Base-by-base conservation (phyloP, 768 basidiomycete species). In the Gautieria morchelliformis region DNA sequence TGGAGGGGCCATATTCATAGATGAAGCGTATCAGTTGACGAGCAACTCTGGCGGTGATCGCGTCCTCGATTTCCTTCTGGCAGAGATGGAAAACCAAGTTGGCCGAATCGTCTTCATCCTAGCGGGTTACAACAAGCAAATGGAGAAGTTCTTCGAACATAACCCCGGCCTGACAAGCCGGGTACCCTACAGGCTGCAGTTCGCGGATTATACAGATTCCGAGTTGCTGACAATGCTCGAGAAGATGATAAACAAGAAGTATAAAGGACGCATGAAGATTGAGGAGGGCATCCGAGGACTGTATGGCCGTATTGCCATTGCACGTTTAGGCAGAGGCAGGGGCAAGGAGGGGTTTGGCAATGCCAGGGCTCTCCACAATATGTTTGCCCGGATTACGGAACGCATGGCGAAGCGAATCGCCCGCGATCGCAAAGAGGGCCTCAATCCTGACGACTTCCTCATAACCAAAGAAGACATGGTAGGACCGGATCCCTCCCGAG, bases 91-190 rank as follows among this genome's bases (percentile, higher is more conserved):
- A 63, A 86, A 87, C 63, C 74, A 77, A 35, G 72, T 81, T 4
- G 86, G 83, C 5, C 79, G 70, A 6, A 61, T 86, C 6, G 81
- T 85, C 11, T 87, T 87, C 68, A 79, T 87, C 54, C 71, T 87
- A 2, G 85, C 86, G 0, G 85, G 85, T 4, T 87, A 87, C 65
- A 77, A 71, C 65, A 82, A 78, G 54, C 73, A 87, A 66, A 87
- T 87, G 86, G 85, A 87, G 61, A 80, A 75, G 45, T 87, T 87
- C 69, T 87, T 87, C 59, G 84, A 86, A 59, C 84, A 85, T 59
- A 87, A 87, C 62, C 84, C 85, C 2, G 85, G 85, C 1, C 66
- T 87, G 12, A 68, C 69, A 8, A 85, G 84, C 67, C 81, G 85
- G n/a, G 80, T 87, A 9, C 86, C 85, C 0, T 77, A 82, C 59